Conservation (phyloP, 2,329 filamentous ascomycete genomes). For the Exophiala aquamarina region DNA sequence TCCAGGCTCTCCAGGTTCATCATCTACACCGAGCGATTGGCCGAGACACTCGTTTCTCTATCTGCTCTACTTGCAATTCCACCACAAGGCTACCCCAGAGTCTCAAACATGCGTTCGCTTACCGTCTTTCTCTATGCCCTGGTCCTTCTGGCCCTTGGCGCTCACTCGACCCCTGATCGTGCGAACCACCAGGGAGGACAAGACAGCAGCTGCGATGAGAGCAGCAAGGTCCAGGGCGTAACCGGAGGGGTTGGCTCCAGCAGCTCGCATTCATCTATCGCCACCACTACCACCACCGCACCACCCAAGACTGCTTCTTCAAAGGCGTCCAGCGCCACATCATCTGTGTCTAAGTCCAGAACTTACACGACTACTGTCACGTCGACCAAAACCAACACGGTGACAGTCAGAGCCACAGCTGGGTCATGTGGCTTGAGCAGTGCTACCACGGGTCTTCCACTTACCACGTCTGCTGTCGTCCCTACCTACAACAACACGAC, state of each 20-base stretch:
- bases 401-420: slow-evolving; percentile 11
- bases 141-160: slow-evolving; percentile 11
- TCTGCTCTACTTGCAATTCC: slow-evolving; percentile 3
- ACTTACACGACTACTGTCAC: slow-evolving; percentile 17
- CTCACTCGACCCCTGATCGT: neutral
- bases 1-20: slow-evolving; percentile 2
- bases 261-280: no score
- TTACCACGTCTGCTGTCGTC: slow-evolving; percentile 12
- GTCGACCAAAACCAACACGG: slow-evolving; percentile 19
- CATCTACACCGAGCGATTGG: slow-evolving; percentile 6
- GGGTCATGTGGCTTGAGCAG: slow-evolving; percentile 12
- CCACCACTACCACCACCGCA: no score
- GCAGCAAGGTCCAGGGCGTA: no score
- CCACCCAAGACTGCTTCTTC: no score
- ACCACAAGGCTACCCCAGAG: neutral
- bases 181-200: neutral
- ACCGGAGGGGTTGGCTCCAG: no score
- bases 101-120: slow-evolving; percentile 16
- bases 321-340: no score
- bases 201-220: neutral
- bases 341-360: neutral
- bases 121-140: slow-evolving; percentile 6
- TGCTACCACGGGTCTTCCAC: slow-evolving; percentile 17
- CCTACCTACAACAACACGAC: slow-evolving; percentile 19
- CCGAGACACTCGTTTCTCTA: slow-evolving; percentile 12